A percentile compares a stretch with the other conserved stretches of the same genome.
phyloP scores from a whole-genome alignment of 192 early-diverging fungal genomes.

The Podila horticola region DNA sequence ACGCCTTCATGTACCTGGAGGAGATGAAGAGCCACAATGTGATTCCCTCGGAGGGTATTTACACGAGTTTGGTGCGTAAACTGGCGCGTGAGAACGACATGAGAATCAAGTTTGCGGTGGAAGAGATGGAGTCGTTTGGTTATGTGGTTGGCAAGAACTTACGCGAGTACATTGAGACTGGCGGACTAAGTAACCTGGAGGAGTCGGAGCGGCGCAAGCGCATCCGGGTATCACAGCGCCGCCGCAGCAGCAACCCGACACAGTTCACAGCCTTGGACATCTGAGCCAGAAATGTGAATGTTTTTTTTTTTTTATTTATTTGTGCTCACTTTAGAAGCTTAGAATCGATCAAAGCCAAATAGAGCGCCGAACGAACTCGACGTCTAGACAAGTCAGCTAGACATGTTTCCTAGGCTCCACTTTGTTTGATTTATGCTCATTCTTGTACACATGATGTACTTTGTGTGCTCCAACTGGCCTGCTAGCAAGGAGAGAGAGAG shows the following conservation, averaged over 20 bases:
- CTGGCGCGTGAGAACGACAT: constrained; percentile 69
- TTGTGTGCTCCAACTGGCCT: too few relatives aligned
- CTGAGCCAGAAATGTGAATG: too few relatives aligned
- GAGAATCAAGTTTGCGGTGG: constrained; percentile 64
- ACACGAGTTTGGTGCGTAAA: constrained; percentile 62
- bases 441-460: too few relatives aligned
- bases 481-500: too few relatives aligned
- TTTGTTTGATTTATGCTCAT: too few relatives aligned
- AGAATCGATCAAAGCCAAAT: too few relatives aligned
- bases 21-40: constrained; percentile 74
- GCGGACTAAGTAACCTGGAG: constrained; percentile 47
- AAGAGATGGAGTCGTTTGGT: constrained; percentile 73
- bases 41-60: constrained; percentile 61
- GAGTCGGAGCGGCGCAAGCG: constrained; percentile 40
- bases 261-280: neutral
- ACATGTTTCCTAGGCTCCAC: too few relatives aligned
- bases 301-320: too few relatives aligned
- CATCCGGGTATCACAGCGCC: constrained; percentile 36
- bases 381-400: too few relatives aligned
- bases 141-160: constrained; percentile 55
- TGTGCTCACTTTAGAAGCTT: too few relatives aligned
- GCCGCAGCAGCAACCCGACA: constrained; percentile 18
- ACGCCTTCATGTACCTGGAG: constrained; percentile 79
- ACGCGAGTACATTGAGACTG: constrained; percentile 32
- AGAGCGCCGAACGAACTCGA: too few relatives aligned